Base-by-base conservation (phyloP, 208 protist species). In the Entamoeba moshkovskii region DNA sequence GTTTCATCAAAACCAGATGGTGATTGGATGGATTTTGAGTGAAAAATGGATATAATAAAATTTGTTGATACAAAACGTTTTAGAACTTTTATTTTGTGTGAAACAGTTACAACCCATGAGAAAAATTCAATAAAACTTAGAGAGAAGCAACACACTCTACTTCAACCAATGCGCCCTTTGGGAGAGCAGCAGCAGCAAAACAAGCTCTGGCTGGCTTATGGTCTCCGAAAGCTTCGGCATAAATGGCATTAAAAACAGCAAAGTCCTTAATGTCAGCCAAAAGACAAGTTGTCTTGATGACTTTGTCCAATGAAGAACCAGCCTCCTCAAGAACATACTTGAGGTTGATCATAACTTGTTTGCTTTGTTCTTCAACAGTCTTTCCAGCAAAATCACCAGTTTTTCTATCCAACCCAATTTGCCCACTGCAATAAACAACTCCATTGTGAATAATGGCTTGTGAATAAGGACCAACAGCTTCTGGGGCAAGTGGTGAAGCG, bases 161-260 rank as follows among this genome's bases (percentile, higher is more conserved):
- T 93, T 93, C 92, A 42, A 93, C 92, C 45, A 46, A 46, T 25
- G 38, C 92, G 45, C 92, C 92, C n/a, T 91, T 93, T 42, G 92
- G 92, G 44, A 93, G 29, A 46, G 38, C 52, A 66, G 52, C 66
- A 8, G 29, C 38, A 93, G 42, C 92, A 2, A 42, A 73, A 93
- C 52, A 93, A 45, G 92, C 92, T 29, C 52, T 6, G 22, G 92
- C 52, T 2, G 92, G 92, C 1, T 73, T 73, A 22, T 66, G 38
- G 22, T 45, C 1, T 91, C 52, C 52, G 45, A 46, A 93, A 42
- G 66, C 33, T 91, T 66, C 42, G 4, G 29, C 42, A 46, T 93
- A 93, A 93, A 93, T 91, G 6, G 8, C 92, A 91, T 93, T 93
- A 45, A 93, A 42, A 6, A 91, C 92, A 25, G n/a, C 92, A 93